These are phyloP conservation scores for Lactifluus volemus DNA, from an alignment of 768 basidiomycete genomes.

Conservation along the genomic window DNA sequence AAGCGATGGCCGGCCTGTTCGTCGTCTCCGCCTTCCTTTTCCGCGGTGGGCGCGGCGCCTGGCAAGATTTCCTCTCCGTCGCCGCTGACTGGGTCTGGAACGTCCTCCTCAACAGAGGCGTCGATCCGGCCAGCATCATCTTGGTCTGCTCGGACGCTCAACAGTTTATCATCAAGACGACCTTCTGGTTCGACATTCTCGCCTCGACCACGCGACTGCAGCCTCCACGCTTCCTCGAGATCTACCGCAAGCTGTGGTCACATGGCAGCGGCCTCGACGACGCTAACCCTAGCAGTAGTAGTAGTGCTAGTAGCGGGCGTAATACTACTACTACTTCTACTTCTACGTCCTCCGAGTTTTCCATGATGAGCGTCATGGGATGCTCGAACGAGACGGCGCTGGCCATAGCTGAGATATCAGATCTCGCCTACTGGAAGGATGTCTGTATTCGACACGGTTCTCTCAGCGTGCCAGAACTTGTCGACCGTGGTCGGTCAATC, in stretches of 20 bases:
- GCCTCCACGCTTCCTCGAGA: slow-evolving; percentile 46
- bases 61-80: slow-evolving; percentile 57
- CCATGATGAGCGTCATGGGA: slow-evolving; percentile 82
- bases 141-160: slow-evolving; percentile 39
- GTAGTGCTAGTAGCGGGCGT: neutral
- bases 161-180: slow-evolving; percentile 72
- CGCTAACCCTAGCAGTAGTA: neutral
- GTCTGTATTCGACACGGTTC: slow-evolving; percentile 29
- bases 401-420: slow-evolving; percentile 67
- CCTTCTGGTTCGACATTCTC: slow-evolving; percentile 83
- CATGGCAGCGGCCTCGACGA: slow-evolving; percentile 2
- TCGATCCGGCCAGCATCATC: slow-evolving; percentile 39
- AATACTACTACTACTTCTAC: no score
- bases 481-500: slow-evolving; percentile 43
- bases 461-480: slow-evolving; percentile 55
- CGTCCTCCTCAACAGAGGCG: slow-evolving; percentile 39
- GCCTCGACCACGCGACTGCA: slow-evolving; percentile 63
- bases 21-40: slow-evolving; percentile 72
- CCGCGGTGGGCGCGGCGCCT: slow-evolving; percentile 62
- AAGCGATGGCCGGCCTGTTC: slow-evolving; percentile 72
- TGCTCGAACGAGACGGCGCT: slow-evolving; percentile 74
- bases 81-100: slow-evolving; percentile 47
- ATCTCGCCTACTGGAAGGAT: slow-evolving; percentile 59
- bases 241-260: slow-evolving; percentile 50
- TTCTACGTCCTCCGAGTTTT: slow-evolving; percentile 30